Evolutionary conservation across 176 grass and related monocot species (phyloP).

Genomic region (Oryza meyeriana): DNA sequence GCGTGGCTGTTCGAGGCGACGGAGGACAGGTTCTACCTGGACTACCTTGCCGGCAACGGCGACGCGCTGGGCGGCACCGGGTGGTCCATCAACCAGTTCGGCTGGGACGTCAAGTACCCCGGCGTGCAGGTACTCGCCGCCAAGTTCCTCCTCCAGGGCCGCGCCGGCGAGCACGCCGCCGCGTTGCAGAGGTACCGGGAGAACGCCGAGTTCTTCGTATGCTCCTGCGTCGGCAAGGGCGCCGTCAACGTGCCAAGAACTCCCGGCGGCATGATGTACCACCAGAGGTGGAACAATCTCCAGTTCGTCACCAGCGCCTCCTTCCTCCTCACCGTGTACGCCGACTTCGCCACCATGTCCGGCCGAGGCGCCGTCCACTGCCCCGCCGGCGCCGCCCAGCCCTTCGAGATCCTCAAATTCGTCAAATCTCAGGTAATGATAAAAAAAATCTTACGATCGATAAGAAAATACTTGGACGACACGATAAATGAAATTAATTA

Average conservation of each 20-base stretch:
- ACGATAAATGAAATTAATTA: background rate
- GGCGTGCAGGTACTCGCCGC: slow-evolving; percentile 80
- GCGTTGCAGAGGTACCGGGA: slow-evolving; percentile 66
- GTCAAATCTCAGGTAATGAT: slow-evolving; percentile 63
- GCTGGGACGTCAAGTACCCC: slow-evolving; percentile 95
- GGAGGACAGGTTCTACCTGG: slow-evolving; percentile 64
- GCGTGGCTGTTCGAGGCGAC: slow-evolving; percentile 84
- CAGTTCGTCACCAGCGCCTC: slow-evolving; percentile 91
- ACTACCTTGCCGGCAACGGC: slow-evolving; percentile 65
- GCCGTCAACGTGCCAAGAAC: slow-evolving; percentile 58
- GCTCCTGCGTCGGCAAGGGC: slow-evolving; percentile 79
- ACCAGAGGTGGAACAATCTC: slow-evolving; percentile 96
- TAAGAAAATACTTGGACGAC: too few relatives aligned
- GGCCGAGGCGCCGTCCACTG: slow-evolving; percentile 47
- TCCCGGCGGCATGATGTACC: slow-evolving; percentile 74
- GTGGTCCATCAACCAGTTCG: slow-evolving; percentile 79
- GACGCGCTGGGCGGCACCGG: slow-evolving; percentile 72
- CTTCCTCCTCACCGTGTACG: slow-evolving; percentile 77
- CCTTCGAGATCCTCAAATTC: slow-evolving; percentile 62
- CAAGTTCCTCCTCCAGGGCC: slow-evolving; percentile 72
- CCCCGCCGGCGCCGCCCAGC: slow-evolving; percentile 32
- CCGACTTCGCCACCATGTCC: slow-evolving; percentile 50
- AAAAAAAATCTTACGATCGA: too few relatives aligned
- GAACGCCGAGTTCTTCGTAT: slow-evolving; percentile 90
- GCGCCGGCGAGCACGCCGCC: slow-evolving; percentile 48